These are phyloP conservation scores for Salix suchowensis DNA, from an alignment of 345 rosid genomes.

Conservation along the genomic window DNA sequence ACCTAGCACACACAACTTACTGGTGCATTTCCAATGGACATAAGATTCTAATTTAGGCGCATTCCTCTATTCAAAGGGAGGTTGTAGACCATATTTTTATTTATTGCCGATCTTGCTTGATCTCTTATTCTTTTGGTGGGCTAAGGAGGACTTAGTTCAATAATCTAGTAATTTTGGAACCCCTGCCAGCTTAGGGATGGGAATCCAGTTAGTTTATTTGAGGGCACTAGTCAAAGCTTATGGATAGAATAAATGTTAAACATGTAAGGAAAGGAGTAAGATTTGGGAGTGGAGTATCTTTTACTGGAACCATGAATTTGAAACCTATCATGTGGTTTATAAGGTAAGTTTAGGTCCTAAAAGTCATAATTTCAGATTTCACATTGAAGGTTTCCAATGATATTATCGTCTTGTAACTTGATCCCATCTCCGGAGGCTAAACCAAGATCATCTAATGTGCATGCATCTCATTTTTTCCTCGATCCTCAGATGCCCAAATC, in stretches of 20 bases:
- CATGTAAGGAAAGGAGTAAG: background rate
- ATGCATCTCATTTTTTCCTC: background rate
- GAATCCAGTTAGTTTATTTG: background rate
- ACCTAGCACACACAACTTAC: too few species aligned
- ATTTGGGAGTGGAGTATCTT: background rate
- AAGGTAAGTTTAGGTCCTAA: background rate
- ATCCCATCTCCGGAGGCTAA: background rate
- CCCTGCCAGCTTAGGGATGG: background rate
- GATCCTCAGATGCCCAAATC: background rate
- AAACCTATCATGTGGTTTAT: background rate
- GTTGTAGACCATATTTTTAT: too few species aligned
- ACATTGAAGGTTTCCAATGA: background rate
- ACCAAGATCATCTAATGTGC: background rate
- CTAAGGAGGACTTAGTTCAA: background rate
- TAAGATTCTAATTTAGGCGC: too few species aligned
- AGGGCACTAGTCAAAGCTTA: background rate
- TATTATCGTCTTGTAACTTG: background rate
- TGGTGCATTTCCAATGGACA: too few species aligned
- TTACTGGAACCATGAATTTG: background rate
- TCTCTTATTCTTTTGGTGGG: background rate
- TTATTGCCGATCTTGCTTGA: background rate
- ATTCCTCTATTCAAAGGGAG: too few species aligned
- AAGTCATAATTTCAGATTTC: background rate
- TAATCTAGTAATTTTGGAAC: background rate
- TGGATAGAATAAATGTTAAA: background rate